Evolutionary conservation across 108 stramenopile species (phyloP).

Genomic region (Nitzschia palea): DNA sequence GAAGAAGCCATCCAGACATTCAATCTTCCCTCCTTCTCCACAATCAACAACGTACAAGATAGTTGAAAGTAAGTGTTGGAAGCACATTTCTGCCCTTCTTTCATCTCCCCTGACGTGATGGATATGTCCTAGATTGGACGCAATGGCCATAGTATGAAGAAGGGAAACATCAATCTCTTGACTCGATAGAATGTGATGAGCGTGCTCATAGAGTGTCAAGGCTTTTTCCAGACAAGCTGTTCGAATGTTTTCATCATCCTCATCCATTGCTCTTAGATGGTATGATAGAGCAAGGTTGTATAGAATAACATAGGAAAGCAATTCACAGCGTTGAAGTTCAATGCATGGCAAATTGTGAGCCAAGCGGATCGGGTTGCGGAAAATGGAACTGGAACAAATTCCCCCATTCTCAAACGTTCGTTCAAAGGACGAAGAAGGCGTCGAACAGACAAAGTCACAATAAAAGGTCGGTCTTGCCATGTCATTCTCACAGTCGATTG

Average conservation of each 20-base stretch:
- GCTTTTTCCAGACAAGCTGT: conserved; percentile 23
- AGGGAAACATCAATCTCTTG: conserved; percentile 17
- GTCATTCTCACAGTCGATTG: neutral
- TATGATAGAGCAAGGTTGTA: conserved; percentile 33
- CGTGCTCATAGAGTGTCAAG: conserved; percentile 29
- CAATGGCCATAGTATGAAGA: conserved; percentile 35
- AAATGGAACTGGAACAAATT: conserved; percentile 13
- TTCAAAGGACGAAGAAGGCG: conserved; percentile 15
- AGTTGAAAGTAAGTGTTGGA: conserved; percentile 29
- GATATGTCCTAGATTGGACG: conserved; percentile 38
- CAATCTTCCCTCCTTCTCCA: conserved; percentile 5
- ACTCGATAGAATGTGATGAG: conserved; percentile 22
- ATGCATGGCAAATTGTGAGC: neutral
- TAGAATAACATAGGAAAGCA: conserved; percentile 22
- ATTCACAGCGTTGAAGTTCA: conserved; percentile 14
- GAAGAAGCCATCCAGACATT: conserved; percentile 26
- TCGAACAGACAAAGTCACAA: conserved; percentile 18
- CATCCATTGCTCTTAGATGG: conserved; percentile 22
- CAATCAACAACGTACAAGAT: conserved; percentile 29
- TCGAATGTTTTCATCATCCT: neutral
- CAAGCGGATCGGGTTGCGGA: conserved; percentile 18
- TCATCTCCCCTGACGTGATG: conserved; percentile 27
- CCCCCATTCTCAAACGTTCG: neutral
- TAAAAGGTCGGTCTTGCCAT: neutral
- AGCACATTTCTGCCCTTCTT: conserved; percentile 16